Evolutionary conservation across 148 eudicot genomes (phyloP).

Genomic region (Persicaria tinctoria): DNA sequence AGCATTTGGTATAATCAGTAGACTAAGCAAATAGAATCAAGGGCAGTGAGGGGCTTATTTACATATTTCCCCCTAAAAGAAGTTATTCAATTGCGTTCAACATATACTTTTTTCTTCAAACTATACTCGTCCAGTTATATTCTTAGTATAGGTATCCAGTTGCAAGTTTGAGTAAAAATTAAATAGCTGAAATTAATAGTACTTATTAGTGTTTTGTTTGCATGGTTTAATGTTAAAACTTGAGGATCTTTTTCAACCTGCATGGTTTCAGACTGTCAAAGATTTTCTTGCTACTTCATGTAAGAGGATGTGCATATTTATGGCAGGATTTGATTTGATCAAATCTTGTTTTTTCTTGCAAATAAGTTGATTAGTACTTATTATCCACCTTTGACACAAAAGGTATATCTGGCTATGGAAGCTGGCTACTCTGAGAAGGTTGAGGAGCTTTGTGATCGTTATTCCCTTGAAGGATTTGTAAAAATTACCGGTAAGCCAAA

Average conservation of each 20-base stretch:
- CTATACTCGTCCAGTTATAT: neutral
- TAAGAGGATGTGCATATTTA: neutral
- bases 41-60: neutral
- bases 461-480: conserved; percentile 71
- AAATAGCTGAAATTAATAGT: neutral
- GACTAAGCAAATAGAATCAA: neutral
- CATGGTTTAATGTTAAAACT: neutral
- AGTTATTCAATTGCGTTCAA: neutral
- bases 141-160: neutral
- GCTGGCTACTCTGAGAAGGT: conserved; percentile 94
- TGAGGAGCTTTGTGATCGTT: conserved; percentile 75
- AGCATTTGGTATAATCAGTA: neutral
- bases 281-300: neutral
- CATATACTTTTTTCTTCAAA: neutral
- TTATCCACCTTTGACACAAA: neutral
- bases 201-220: neutral
- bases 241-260: neutral
- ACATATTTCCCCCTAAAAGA: neutral
- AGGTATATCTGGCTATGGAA: conserved; percentile 99
- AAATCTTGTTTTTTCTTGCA: neutral
- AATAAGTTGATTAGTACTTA: conserved; percentile 5
- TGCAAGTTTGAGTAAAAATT: neutral
- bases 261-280: neutral
- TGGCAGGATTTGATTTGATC: neutral
- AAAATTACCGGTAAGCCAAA: conserved; percentile 48